Base-by-base conservation (phyloP, 306 rosid species). In the Oemleria cerasiformis region DNA sequence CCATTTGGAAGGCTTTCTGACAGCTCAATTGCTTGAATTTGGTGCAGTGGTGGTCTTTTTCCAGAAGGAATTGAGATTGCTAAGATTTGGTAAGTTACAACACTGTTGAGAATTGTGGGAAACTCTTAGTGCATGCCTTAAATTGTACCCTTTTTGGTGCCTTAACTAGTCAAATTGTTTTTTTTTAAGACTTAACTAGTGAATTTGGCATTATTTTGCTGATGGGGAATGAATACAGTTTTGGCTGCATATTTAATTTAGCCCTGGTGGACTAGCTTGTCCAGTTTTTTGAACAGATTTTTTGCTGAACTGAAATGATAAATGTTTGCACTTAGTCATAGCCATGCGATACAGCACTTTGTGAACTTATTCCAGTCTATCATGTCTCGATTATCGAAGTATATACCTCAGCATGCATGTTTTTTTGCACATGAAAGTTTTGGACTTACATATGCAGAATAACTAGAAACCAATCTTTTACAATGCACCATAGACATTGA, bases 41-140 rank as follows among this genome's bases (percentile, higher is more conserved):
- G 83, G 75, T 83, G 90, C 97, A 94, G 98, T 61, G 98, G 98
- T 67, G 98, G 98, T 68, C 96, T 91, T 75, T 94, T 94, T 78
- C 98, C 98, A 0, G 98, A 94, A 84, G 98, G 97, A 83, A 90
- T 91, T 68, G 96, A 91, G 91, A 91, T 82, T 82, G 98, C 98
- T 55, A 94, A 94, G 81, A 77, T 94, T 59, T 94, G 98, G 98
- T 94, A 79, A 92, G 93, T 83, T 67, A 49, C 41, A n/a, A n/a
- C n/a, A n/a, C n/a, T 66, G 63, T 65, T 69, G 39, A 75, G 70
- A 65, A 62, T 70, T 65, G 25, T 74, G 57, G 59, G 38, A 47
- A 15, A 67, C 43, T 70, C 45, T n/a, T n/a, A n/a, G n/a, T n/a
- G n/a, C n/a, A n/a, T n/a, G n/a, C n/a, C n/a, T n/a, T n/a, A n/a